Conservation (phyloP, 2,329 filamentous ascomycete genomes). For the Samsoniella hepiali region DNA sequence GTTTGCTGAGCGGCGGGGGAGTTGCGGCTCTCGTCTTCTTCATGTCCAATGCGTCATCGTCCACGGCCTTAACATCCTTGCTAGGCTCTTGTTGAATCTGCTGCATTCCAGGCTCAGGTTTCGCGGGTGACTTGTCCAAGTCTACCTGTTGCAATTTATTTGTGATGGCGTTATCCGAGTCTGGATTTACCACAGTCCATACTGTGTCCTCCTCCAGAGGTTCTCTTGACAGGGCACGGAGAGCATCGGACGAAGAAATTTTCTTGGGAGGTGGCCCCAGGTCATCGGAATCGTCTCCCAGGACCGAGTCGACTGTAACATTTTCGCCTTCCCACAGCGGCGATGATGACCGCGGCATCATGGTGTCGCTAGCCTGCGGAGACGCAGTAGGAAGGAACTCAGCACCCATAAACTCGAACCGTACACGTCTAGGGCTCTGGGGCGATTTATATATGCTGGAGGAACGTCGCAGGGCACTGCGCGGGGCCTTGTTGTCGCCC, state of each 20-base stretch:
- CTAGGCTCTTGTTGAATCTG: slow-evolving; percentile 20
- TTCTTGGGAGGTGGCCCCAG: slow-evolving; percentile 45
- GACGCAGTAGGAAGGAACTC: slow-evolving; percentile 60
- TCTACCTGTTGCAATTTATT: slow-evolving; percentile 17
- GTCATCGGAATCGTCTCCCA: slow-evolving; percentile 37
- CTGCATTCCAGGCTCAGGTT: not conserved
- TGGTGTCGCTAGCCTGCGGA: slow-evolving; percentile 41
- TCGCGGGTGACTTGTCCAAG: slow-evolving; percentile 20
- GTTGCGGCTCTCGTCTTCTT: slow-evolving; percentile 29
- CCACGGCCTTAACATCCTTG: slow-evolving; percentile 26
- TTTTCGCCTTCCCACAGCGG: slow-evolving; percentile 27
- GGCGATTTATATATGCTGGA: slow-evolving; percentile 49
- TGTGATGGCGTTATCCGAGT: slow-evolving; percentile 27
- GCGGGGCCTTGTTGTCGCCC: slow-evolving; percentile 47
- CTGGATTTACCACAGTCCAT: slow-evolving; percentile 48
- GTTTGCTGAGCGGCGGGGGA: slow-evolving; percentile 26
- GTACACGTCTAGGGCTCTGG: slow-evolving; percentile 58
- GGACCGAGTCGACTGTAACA: slow-evolving; percentile 30
- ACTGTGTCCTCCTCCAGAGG: slow-evolving; percentile 48
- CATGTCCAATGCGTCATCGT: slow-evolving; percentile 28
- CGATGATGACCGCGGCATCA: slow-evolving; percentile 28
- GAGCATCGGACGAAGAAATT: slow-evolving; percentile 53
- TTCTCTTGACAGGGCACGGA: slow-evolving; percentile 49
- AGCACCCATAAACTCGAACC: slow-evolving; percentile 58
- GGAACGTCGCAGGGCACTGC: slow-evolving; percentile 57